These are phyloP conservation scores for Byssothecium circinans DNA, from an alignment of 2,329 filamentous ascomycete species.

Conservation along the genomic window DNA sequence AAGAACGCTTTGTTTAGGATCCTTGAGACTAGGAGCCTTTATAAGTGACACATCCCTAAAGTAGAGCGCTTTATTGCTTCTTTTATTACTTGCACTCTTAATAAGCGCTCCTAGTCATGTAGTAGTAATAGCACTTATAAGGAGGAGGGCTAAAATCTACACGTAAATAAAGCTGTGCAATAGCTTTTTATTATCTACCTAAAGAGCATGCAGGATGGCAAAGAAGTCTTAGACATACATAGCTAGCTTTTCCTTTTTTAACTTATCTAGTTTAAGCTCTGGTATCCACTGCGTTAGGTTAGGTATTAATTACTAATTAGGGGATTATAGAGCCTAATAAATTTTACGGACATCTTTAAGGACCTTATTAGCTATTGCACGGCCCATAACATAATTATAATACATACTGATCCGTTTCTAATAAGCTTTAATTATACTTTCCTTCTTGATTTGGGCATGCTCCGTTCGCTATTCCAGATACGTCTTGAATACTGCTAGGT, in stretches of 20 bases:
- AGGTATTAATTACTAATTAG: slow-evolving; percentile 2
- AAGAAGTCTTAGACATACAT: slow-evolving; percentile 17
- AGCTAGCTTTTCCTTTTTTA: slow-evolving; percentile 10
- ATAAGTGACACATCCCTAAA: slow-evolving; percentile 11
- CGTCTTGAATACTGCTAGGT: slow-evolving; percentile 16
- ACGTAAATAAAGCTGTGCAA: slow-evolving; percentile 11
- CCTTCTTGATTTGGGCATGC: slow-evolving; percentile 15
- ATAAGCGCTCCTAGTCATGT: slow-evolving; percentile 11
- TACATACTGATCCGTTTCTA: slow-evolving; percentile 18
- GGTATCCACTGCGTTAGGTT: slow-evolving; percentile 14
- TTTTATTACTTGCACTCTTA: slow-evolving; percentile 10
- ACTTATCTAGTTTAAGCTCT: slow-evolving; percentile 10
- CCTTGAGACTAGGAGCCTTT: slow-evolving; percentile 3
- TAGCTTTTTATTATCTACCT: slow-evolving; percentile 8
- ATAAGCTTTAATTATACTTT: slow-evolving; percentile 16
- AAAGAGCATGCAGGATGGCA: slow-evolving; percentile 13
- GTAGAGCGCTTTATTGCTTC: slow-evolving; percentile 12
- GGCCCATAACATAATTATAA: slow-evolving; percentile 14
- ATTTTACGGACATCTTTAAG: slow-evolving; percentile 19
- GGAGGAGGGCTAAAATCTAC: slow-evolving; percentile 12
- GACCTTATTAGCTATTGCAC: slow-evolving; percentile 13
- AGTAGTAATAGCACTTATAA: slow-evolving; percentile 13
- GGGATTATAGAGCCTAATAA: too few relatives aligned
- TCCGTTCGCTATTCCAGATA: slow-evolving; percentile 19
- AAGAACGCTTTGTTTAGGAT: slow-evolving; percentile 4